Evolutionary conservation across 306 rosid species (phyloP).

Genomic region (Prunus mira): DNA sequence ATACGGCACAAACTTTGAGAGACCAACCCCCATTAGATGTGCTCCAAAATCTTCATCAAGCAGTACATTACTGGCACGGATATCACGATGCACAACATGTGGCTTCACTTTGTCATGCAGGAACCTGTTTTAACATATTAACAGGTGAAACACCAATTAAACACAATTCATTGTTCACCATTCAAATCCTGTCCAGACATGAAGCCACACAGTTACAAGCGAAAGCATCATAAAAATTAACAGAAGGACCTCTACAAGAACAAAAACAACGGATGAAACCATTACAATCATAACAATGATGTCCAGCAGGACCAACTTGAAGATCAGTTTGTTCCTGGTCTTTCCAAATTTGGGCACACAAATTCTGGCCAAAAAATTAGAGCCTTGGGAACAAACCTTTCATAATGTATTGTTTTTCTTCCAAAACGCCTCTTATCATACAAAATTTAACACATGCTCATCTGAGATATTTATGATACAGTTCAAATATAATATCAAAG

Average conservation of each 20-base stretch:
- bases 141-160: background rate
- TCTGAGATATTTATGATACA: background rate
- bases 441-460: background rate
- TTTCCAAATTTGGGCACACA: background rate
- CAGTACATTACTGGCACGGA: conserved; percentile 88
- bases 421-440: background rate
- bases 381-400: background rate
- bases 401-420: background rate
- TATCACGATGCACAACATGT: conserved; percentile 94
- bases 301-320: background rate
- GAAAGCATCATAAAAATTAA: background rate
- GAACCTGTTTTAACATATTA: conserved; percentile 46
- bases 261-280: background rate
- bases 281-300: background rate
- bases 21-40: conserved; percentile 91
- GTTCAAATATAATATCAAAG: background rate
- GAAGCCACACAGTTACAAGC: background rate
- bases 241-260: background rate
- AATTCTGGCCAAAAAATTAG: background rate
- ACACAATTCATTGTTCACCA: background rate
- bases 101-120: conserved; percentile 99
- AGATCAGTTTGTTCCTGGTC: background rate
- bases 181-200: background rate
- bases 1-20: conserved; percentile 86
- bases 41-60: conserved; percentile 98